Evolutionary conservation across 345 rosid species (phyloP), one percentile per base, ranked within the genome.

Genomic region (Dipteronia sinensis): DNA sequence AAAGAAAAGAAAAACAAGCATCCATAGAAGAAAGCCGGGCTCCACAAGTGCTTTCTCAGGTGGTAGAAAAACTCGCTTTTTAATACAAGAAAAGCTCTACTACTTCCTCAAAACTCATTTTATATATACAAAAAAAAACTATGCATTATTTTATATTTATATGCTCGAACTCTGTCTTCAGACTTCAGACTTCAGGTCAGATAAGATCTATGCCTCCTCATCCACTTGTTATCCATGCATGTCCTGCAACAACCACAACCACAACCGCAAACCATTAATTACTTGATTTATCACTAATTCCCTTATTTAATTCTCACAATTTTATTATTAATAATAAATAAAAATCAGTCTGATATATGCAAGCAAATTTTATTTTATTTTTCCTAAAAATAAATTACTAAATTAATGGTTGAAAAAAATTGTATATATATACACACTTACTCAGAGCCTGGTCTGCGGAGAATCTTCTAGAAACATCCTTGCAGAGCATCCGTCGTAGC

Each of bases 391-490:
- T 42, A 42, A 42, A 0, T 9, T 7, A 34, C 1, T 6, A 46
- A 20, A 66, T 3, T 15, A 59, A 2, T 15, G 38, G 49, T 46
- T 0, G 46, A 2, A 67, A n/a, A n/a, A n/a, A 42, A 3, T 16
- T 49, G 53, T 46, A 58, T 46, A 58, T 16, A 22, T 46, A 58
- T 46, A 58, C 9, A 22, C 23, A 73, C 89, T 85, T 78, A 89
- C 93, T 81, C 29, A 89, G 80, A 17, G 85, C 93, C 76, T 91
- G 91, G 13, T 86, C 90, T 6, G 93, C 91, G 0, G 91, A 86
- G 40, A 91, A 78, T 46, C 94, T 79, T 76, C 89, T 80, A 40
- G 87, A 89, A 65, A 83, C 89, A 46, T 91, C 95, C 71, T 78
- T 89, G 51, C 89, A 86, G 2, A 89, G 83, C 89, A 91, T 89